Evolutionary conservation across 2,329 filamentous ascomycete genomes (phyloP), one percentile per base, ranked within the genome.

Genomic region (Xylaria sp.): DNA sequence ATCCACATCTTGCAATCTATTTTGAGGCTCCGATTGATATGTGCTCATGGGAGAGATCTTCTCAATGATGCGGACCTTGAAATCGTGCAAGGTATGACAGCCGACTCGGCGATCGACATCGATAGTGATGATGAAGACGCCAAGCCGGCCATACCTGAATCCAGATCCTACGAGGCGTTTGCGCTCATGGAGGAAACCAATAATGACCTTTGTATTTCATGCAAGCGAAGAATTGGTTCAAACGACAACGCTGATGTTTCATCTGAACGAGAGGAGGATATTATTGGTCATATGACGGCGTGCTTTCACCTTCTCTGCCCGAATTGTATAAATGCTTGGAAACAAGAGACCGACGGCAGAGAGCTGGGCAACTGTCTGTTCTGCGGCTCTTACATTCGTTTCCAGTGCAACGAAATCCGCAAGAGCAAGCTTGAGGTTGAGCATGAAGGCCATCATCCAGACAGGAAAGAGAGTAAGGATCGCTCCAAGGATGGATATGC

Each of bases 1-100:
- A 94, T 96, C 55, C 93, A 97, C 74, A 96, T 99, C 55, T 82
- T 99, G 69, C 94, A 96, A 72, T 93, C 93, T 4, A 97, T 99
- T 76, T 86, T 97, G 72, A 91, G 95, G 34, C 87, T 99, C 19
- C 92, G 96, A 9, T 86, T 97, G 48, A 92, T 98, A 60, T 98
- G 94, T 77, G 96, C 94, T 0, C 95, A 98, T 78, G 96, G 96
- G n/a, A 92, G 92, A 71, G 95, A 98, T 68, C 86, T 99, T 7
- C 85, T 99, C 2, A 93, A 90, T 65, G 89, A 94, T 42, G 91
- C 95, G 21, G 95, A 98, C 75, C 83, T 97, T 54, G 89, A 91
- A 72, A 85, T 92, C 3, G 88, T 95, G 59, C 91, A 94, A 76
- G 95, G 94, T 27, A 86, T 93, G 79, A 93, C 90, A n/a, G 89